phyloP scores from a whole-genome alignment of 495 filamentous ascomycete genomes.

The Polyplosphaeria fusca region DNA sequence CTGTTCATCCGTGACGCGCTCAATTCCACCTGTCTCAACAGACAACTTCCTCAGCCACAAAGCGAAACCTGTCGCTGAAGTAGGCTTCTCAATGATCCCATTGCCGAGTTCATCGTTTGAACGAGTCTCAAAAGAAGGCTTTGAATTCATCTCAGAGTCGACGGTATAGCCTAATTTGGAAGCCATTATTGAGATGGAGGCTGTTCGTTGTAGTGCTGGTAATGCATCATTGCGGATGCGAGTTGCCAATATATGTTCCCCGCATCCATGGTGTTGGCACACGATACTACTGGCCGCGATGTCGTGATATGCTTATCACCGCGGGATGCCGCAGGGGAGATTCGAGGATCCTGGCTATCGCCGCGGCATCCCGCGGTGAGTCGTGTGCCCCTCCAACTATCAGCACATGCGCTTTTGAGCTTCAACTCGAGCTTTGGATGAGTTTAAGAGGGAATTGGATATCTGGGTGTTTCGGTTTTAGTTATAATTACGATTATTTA shows the following conservation, averaged over 20 bases:
- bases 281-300: neutral
- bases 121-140: slow-evolving; percentile 9
- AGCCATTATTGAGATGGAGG: slow-evolving; percentile 6
- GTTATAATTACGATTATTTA: no score
- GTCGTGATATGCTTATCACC: slow-evolving; percentile 23
- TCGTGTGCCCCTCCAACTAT: no score
- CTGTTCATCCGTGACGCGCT: slow-evolving; percentile 29
- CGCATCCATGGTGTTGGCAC: neutral
- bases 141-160: slow-evolving; percentile 16
- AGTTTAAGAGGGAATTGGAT: no score
- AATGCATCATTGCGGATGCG: neutral
- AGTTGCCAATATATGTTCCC: neutral
- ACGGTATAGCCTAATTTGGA: slow-evolving; percentile 8
- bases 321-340: slow-evolving; percentile 21
- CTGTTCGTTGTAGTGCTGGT: neutral
- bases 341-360: neutral
- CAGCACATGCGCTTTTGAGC: no score
- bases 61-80: neutral
- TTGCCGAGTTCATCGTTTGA: neutral
- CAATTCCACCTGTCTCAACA: slow-evolving; percentile 24
- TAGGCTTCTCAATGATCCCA: neutral
- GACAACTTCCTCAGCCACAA: slow-evolving; percentile 24
- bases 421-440: no score
- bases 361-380: slow-evolving; percentile 3
- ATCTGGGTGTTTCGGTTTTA: no score